Percentiles rank a stretch among this genome's conserved stretches.
These are phyloP conservation scores for Lentinula detonsa DNA, from an alignment of 768 basidiomycete genomes.

Conservation along the genomic window DNA sequence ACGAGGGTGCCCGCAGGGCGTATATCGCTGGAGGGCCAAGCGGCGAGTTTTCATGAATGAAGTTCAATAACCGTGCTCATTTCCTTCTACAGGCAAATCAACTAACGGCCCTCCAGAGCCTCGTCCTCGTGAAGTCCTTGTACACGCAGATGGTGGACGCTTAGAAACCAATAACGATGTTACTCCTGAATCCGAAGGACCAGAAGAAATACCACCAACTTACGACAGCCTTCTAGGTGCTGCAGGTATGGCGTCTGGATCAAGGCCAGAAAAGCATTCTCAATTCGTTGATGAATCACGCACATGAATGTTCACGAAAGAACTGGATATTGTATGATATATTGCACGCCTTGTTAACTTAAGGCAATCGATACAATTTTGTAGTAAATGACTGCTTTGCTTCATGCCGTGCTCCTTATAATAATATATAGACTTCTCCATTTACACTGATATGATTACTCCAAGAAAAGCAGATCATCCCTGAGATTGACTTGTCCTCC, in stretches of 20 bases:
- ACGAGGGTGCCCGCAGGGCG: neutral
- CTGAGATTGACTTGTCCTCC: conserved; percentile 43
- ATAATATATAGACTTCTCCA: neutral
- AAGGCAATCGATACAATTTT: neutral
- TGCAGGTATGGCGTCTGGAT: neutral
- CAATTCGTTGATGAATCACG: neutral
- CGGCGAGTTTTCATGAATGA: neutral
- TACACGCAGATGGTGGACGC: conserved; percentile 1
- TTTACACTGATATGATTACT: neutral
- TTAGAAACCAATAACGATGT: neutral
- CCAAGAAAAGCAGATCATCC: conserved; percentile 33
- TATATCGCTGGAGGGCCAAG: conserved; percentile 1
- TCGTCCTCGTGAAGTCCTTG: conserved; percentile 1
- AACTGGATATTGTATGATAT: neutral
- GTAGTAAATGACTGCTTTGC: neutral
- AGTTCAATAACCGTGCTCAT: neutral
- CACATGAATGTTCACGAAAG: neutral
- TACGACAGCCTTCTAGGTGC: conserved; percentile 1
- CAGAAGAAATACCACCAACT: conserved; percentile 1
- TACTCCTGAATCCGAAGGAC: neutral
- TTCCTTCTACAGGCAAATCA: neutral
- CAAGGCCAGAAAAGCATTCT: neutral
- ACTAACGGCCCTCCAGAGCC: neutral
- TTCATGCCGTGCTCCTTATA: neutral
- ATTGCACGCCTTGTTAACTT: neutral